Base-by-base conservation (phyloP, 345 rosid genomes). In the Odontarrhena argentea region DNA sequence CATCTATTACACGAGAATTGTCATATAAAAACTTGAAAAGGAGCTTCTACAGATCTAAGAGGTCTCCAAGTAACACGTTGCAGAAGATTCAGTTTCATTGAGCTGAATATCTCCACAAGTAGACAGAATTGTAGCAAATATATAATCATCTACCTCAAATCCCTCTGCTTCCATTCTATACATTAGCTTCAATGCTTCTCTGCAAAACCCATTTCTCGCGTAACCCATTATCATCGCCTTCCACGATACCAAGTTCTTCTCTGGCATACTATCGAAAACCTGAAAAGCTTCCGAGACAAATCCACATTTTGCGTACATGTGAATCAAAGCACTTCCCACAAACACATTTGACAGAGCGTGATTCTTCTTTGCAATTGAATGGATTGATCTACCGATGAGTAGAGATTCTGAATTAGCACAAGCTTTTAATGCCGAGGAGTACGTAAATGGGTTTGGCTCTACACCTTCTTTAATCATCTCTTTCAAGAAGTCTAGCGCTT, bases 381-480 rank as follows among this genome's bases (percentile, higher is more conserved):
- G 96, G 9, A 92, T 84, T 61, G 81, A 79, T 73, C 76, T 85
- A 60, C 98, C 96, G 11, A 78, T 80, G 0, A 40, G 62, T 74
- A 87, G 67, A 47, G 86, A 55, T 69, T 84, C 85, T 18, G 91
- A 84, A 69, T 84, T 85, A 18, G 96, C 96, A 62, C 97, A 92
- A 57, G 96, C 96, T 79, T 87, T 87, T 67, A 89, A 53, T 22
- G 84, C 90, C 0, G 98, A 89, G 6, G 98, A 92, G 70, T 81
- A 89, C 5, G 97, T 92, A 66, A 76, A 87, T 1, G 79, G 76
- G 69, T 92, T 89, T 8, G 98, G 98, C 67, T 89, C 84, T 8
- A 89, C 87, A 13, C 96, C 96, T 60, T 89, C 98, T 70, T 84
- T 82, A 76, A 89, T 76, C 97, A 93, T 93, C 68, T 88, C 84